Evolutionary conservation across 768 basidiomycete species (phyloP).

Genomic region (Tylopilus felleus): DNA sequence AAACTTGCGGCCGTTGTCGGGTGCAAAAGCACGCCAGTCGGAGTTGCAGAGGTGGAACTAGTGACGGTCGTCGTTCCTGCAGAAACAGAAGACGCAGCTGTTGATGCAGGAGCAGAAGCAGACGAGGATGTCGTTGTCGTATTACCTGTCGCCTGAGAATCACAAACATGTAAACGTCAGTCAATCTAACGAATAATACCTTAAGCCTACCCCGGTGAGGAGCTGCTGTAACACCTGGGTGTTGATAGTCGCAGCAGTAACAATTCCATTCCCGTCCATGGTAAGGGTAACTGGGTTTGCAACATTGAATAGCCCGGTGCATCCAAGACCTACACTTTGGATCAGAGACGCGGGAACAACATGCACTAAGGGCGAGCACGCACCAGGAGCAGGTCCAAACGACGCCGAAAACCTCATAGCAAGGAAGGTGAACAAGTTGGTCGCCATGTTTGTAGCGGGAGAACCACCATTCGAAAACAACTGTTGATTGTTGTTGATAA

Average conservation of each 20-base stretch:
- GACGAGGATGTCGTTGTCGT: neutral
- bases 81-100: neutral
- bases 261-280: constrained; percentile 24
- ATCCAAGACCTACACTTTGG: constrained; percentile 20
- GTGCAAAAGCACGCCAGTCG: constrained; percentile 1
- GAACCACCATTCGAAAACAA: constrained; percentile 17
- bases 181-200: neutral
- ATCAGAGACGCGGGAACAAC: neutral
- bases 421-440: constrained; percentile 28
- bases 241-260: constrained; percentile 26
- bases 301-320: constrained; percentile 20
- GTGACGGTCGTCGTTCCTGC: neutral
- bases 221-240: constrained; percentile 20
- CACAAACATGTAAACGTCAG: neutral
- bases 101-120: neutral
- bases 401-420: constrained; percentile 27
- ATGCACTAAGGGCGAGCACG: neutral
- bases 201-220: constrained; percentile 4
- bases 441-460: constrained; percentile 20
- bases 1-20: neutral
- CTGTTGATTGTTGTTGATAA: constrained; percentile 22
- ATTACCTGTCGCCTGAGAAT: constrained; percentile 1
- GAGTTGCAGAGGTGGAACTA: neutral
- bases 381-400: constrained; percentile 25
- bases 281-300: constrained; percentile 23